Evolutionary conservation across 306 rosid species (phyloP).

Genomic region (Cotoneaster glaucophyllus): DNA sequence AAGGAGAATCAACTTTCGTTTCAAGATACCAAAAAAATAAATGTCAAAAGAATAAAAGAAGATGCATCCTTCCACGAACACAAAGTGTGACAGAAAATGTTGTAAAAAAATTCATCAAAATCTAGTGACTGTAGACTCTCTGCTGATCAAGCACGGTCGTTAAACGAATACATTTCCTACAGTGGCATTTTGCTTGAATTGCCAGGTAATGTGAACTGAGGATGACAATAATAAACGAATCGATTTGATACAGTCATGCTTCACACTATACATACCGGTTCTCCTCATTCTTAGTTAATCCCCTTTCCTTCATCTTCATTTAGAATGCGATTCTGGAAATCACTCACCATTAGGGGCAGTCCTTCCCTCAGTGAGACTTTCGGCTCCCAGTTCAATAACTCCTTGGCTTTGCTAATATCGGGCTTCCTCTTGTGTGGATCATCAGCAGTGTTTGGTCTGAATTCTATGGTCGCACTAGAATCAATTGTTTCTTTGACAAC

Average conservation of each 20-base stretch:
- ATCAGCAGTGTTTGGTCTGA: slow-evolving; percentile 84
- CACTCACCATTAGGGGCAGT: slow-evolving; percentile 89
- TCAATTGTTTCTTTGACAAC: slow-evolving; percentile 94
- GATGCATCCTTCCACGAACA: slow-evolving; percentile 10
- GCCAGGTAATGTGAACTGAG: slow-evolving; percentile 16
- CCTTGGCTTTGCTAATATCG: slow-evolving; percentile 90
- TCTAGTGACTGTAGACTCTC: neutral
- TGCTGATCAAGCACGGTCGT: slow-evolving; percentile 27
- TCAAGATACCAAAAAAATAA: neutral
- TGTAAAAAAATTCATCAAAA: slow-evolving; percentile 26
- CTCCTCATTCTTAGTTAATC: slow-evolving; percentile 29
- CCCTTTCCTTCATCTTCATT: slow-evolving; percentile 91
- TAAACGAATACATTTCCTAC: slow-evolving; percentile 23
- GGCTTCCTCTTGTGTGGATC: slow-evolving; percentile 99
- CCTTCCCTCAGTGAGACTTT: slow-evolving; percentile 80
- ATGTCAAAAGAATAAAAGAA: neutral
- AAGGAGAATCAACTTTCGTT: neutral
- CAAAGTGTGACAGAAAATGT: slow-evolving; percentile 12
- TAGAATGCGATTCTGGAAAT: slow-evolving; percentile 90
- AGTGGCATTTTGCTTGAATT: slow-evolving; percentile 24
- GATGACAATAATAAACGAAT: slow-evolving; percentile 21
- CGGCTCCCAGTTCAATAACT: slow-evolving; percentile 90
- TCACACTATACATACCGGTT: slow-evolving; percentile 39
- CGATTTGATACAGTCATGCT: slow-evolving; percentile 19
- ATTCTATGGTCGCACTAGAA: slow-evolving; percentile 86